phyloP scores from a whole-genome alignment of 768 basidiomycete genomes.

The Guyanaporus albipodus region DNA sequence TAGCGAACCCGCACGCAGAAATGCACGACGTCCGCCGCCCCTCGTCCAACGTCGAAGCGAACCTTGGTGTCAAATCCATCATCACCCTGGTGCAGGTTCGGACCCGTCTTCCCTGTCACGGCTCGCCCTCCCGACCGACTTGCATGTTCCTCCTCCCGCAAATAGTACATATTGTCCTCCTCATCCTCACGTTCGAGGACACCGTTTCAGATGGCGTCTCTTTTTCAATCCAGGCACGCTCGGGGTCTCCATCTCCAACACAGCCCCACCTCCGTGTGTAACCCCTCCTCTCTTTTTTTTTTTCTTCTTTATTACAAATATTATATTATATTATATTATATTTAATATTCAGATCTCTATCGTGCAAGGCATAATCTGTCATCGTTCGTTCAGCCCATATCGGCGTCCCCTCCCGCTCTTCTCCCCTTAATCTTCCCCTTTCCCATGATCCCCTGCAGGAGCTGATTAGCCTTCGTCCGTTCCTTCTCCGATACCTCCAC shows the following conservation, averaged over 20 bases:
- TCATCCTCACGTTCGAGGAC: slow-evolving; percentile 27
- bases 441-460: slow-evolving; percentile 56
- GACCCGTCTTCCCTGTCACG: slow-evolving; percentile 9
- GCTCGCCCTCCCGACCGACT: slow-evolving; percentile 3
- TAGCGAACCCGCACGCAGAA: too few species aligned
- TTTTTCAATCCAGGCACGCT: slow-evolving; percentile 28
- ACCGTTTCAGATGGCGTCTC: slow-evolving; percentile 30
- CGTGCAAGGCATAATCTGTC: slow-evolving; percentile 31
- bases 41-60: slow-evolving; percentile 22
- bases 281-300: too few species aligned
- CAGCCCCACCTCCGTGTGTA: slow-evolving; percentile 19
- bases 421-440: slow-evolving; percentile 36
- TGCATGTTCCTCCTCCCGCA: too few species aligned
- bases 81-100: slow-evolving; percentile 7
- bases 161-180: slow-evolving; percentile 30
- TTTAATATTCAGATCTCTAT: not conserved
- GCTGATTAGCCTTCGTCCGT: slow-evolving; percentile 70
- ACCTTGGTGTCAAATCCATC: slow-evolving; percentile 7
- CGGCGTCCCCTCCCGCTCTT: slow-evolving; percentile 13
- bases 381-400: slow-evolving; percentile 10
- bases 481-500: slow-evolving; percentile 81
- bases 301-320: too few species aligned
- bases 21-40: slow-evolving; percentile 22
- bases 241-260: slow-evolving; percentile 16
- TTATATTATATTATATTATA: not conserved